Evolutionary conservation across 1,139 yeast species (phyloP).

Genomic region (Nadsonia starkeyi-henricii): DNA sequence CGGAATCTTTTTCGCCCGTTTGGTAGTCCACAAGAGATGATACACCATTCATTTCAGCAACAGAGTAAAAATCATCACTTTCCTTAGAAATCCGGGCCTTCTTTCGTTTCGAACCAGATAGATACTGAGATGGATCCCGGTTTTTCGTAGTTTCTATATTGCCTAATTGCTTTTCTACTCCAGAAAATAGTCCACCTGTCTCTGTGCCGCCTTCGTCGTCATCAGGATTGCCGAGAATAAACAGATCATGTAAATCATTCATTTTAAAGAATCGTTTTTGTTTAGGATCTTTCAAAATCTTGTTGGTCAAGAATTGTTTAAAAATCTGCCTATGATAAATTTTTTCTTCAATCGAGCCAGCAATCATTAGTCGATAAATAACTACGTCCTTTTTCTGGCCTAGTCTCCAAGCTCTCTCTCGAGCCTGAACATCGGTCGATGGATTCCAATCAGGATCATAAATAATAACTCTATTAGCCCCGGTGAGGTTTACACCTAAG

Average conservation of each 20-base stretch:
- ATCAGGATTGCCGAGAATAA: conserved; percentile 65
- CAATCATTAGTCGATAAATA: conserved; percentile 80
- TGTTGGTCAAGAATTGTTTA: conserved; percentile 86
- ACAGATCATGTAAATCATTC: conserved; percentile 82
- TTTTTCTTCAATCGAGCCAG: conserved; percentile 93
- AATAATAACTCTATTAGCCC: conserved; percentile 88
- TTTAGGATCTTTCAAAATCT: conserved; percentile 88
- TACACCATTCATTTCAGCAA: conserved; percentile 42
- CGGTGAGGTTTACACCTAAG: conserved; percentile 82
- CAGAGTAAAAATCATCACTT: conserved; percentile 37
- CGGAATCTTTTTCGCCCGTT: conserved; percentile 27
- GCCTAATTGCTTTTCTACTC: conserved; percentile 28
- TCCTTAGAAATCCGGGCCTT: conserved; percentile 14
- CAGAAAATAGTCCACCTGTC: conserved; percentile 50
- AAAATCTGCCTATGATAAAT: conserved; percentile 93
- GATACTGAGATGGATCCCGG: neutral
- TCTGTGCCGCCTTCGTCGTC: conserved; percentile 45
- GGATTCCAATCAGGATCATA: conserved; percentile 99
- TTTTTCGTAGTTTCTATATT: neutral
- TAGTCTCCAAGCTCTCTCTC: conserved; percentile 94
- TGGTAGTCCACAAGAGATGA: conserved; percentile 38
- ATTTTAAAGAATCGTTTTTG: conserved; percentile 85
- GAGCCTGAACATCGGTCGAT: conserved; percentile 89
- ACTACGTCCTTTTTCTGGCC: conserved; percentile 94
- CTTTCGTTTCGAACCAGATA: conserved; percentile 13